Evolutionary conservation across 352 stramenopile species (phyloP).

Genomic region (Globisporangium nodosum): DNA sequence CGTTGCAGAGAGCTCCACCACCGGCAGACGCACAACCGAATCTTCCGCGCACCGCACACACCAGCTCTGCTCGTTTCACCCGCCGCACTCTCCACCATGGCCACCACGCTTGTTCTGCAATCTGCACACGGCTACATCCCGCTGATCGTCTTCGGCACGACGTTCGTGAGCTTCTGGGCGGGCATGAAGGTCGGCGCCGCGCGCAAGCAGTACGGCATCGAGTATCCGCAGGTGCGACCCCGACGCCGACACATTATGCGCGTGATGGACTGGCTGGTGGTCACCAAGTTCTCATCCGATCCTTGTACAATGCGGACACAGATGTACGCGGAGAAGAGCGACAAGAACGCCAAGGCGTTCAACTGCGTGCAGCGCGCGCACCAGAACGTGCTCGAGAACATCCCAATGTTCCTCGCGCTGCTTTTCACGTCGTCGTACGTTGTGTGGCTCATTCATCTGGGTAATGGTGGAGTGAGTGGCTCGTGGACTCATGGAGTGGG

Average conservation of each 20-base stretch:
- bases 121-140: slow-evolving; percentile 58
- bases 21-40: neutral
- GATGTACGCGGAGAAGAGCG: slow-evolving; percentile 86
- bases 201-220: slow-evolving; percentile 61
- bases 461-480: neutral
- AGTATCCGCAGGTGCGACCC: slow-evolving; percentile 40
- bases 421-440: slow-evolving; percentile 57
- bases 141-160: slow-evolving; percentile 44
- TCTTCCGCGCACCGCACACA: neutral
- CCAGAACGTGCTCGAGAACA: slow-evolving; percentile 91
- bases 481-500: neutral
- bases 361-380: slow-evolving; percentile 91
- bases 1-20: neutral
- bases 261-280: no score
- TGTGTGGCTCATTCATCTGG: neutral
- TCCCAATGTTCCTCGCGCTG: slow-evolving; percentile 55
- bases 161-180: slow-evolving; percentile 56
- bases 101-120: slow-evolving; percentile 41
- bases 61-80: neutral
- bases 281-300: no score
- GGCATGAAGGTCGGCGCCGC: slow-evolving; percentile 46
- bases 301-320: slow-evolving; percentile 10
- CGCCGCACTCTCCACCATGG: slow-evolving; percentile 1
- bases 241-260: no score
- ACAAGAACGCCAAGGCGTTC: slow-evolving; percentile 87